Conservation (phyloP, 2,329 filamentous ascomycete species). For the Ilyonectria mors-panacis region DNA sequence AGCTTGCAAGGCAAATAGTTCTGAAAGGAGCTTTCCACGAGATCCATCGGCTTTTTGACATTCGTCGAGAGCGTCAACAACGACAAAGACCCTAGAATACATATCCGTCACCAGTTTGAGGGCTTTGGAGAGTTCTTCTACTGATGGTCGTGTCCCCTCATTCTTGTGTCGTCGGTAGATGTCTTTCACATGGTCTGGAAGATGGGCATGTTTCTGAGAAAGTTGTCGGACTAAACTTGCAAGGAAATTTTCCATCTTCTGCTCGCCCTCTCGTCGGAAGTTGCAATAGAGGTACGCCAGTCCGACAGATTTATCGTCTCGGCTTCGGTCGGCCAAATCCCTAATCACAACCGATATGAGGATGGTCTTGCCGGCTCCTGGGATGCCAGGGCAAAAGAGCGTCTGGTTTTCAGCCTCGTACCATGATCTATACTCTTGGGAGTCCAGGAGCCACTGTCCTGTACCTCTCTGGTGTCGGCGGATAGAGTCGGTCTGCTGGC, state of each 20-base stretch:
- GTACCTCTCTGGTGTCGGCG: slow-evolving; percentile 53
- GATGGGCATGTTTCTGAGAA: too few relatives aligned
- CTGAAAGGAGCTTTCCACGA: slow-evolving; percentile 3
- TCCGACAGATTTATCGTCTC: neutral
- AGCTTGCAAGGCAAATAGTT: slow-evolving; percentile 17
- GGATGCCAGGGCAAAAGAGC: slow-evolving; percentile 57
- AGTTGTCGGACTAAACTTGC: neutral
- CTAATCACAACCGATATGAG: neutral
- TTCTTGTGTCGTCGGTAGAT: too few relatives aligned
- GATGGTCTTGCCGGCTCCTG: slow-evolving; percentile 12
- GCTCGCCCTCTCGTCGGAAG: neutral
- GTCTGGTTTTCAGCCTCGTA: slow-evolving; percentile 37
- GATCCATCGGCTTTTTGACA: neutral
- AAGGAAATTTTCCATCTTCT: neutral
- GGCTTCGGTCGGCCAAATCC: neutral
- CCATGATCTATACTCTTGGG: slow-evolving; percentile 52
- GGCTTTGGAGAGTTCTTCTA: too few relatives aligned
- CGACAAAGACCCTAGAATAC: slow-evolving; percentile 31
- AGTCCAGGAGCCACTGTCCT: slow-evolving; percentile 59
- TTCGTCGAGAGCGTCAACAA: slow-evolving; percentile 48
- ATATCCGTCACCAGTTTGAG: neutral
- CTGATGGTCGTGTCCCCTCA: too few relatives aligned
- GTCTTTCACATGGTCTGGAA: too few relatives aligned
- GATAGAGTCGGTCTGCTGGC: slow-evolving; percentile 56
- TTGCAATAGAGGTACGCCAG: neutral